Evolutionary conservation across 371 early-diverging fungal genomes (phyloP), one percentile per base, ranked within the genome.

Genomic region (Entomophthora muscae): DNA sequence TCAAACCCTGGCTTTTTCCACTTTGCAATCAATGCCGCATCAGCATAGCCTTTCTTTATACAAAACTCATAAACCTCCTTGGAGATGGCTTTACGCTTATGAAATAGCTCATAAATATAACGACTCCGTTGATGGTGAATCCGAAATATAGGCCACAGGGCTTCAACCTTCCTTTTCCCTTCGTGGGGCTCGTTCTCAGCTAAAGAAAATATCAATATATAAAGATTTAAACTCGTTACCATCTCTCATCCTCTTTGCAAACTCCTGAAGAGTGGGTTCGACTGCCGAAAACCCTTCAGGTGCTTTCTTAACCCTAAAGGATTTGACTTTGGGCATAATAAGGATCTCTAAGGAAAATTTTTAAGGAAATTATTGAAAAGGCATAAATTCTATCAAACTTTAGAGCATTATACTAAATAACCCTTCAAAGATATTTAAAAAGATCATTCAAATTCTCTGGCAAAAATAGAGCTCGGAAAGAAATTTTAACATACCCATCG

Each of bases 1-100:
- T 99, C 99, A 72, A 91, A 99, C 24, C 98, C 98, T 60, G 84
- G 81, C 88, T 95, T 98, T 70, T 88, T 86, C 99, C 99, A 99
- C 66, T 96, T 96, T 7, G 94, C 96, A 70, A 97, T 96, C 52
- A 99, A 74, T 67, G 79, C 85, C n/a, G 75, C 86, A 72, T 99
- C 98, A 1, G 91, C 97, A 68, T 91, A 89, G 51, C 86, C 87
- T 67, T 92, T 80, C 69, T 93, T 89, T 51, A 95, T 57, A 68
- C 91, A 83, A 68, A 89, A 98, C 64, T 93, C 90, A 71, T 94
- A 98, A 27, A 98, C 72, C 63, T 89, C 90, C 64, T 83, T 81
- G 32, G 91, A 85, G 61, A 99, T 98, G 23, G 91, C 88, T 67
- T 91, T 84, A 63, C 94, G 87, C 72, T 90, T 91, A 73, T 93